These are phyloP conservation scores for Letharia lupina DNA, from an alignment of 495 filamentous ascomycete species.

Conservation along the genomic window DNA sequence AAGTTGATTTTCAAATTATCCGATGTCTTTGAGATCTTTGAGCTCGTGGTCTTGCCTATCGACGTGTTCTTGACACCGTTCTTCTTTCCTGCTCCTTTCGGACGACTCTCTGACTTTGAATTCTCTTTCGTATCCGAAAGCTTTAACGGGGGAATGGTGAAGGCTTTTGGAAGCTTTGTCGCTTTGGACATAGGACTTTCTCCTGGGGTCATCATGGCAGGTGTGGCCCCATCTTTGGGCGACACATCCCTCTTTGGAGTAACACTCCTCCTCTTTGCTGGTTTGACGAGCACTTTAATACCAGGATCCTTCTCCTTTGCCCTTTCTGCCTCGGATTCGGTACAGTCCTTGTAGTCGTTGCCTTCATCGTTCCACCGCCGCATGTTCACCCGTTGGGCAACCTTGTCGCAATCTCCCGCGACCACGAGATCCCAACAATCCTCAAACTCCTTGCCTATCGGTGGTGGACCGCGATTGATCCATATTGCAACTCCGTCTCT, in stretches of 20 bases:
- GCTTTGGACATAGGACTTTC: constrained; percentile 47
- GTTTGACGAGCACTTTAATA: constrained; percentile 37
- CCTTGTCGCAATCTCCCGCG: constrained; percentile 76
- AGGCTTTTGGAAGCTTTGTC: constrained; percentile 32
- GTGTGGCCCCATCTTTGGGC: constrained; percentile 24
- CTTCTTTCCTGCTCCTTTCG: constrained; percentile 17
- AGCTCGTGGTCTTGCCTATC: constrained; percentile 7
- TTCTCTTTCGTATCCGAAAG: constrained; percentile 25
- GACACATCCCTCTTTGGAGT: constrained; percentile 1
- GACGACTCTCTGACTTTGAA: constrained; percentile 22
- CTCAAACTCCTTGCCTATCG: constrained; percentile 74
- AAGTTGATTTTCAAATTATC: constrained; percentile 34
- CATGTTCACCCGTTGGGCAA: constrained; percentile 66
- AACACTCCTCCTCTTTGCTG: constrained; percentile 31
- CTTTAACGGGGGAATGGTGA: constrained; percentile 18
- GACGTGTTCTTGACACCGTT: constrained; percentile 8
- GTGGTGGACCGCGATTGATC: constrained; percentile 83
- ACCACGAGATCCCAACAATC: constrained; percentile 89
- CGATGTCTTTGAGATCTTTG: constrained; percentile 14
- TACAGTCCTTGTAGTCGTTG: constrained; percentile 38
- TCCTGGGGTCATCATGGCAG: constrained; percentile 57
- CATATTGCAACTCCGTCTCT: constrained; percentile 88
- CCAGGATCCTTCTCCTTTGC: constrained; percentile 29
- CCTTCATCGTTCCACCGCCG: constrained; percentile 65
- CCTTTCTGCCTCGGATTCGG: constrained; percentile 35